Evolutionary conservation across 2,329 filamentous ascomycete species (phyloP).

Genomic region (Coniochaeta prunicola): DNA sequence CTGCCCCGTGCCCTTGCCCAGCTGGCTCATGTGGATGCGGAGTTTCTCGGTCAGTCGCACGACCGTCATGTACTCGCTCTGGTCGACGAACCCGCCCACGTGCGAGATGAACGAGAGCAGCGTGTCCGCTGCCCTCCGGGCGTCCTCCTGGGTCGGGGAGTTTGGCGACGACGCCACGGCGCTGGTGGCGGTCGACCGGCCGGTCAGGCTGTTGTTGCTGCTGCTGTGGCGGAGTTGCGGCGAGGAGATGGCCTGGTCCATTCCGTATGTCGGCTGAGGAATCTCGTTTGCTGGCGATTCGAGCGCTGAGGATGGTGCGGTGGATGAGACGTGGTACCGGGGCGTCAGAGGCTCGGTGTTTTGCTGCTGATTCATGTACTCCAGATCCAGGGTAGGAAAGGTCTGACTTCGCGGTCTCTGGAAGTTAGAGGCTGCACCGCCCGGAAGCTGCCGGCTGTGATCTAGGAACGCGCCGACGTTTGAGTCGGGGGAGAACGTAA

Average conservation of each 20-base stretch:
- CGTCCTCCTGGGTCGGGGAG: slow-evolving; percentile 79
- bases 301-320: slow-evolving; percentile 42
- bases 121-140: slow-evolving; percentile 71
- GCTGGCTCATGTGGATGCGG: slow-evolving; percentile 45
- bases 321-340: slow-evolving; percentile 38
- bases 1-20: neutral
- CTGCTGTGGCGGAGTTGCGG: slow-evolving; percentile 41
- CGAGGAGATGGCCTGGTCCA: slow-evolving; percentile 34
- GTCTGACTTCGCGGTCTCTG: slow-evolving; percentile 82
- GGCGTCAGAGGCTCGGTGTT: slow-evolving; percentile 39
- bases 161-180: slow-evolving; percentile 32
- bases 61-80: slow-evolving; percentile 70
- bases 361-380: slow-evolving; percentile 40
- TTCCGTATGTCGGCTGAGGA: slow-evolving; percentile 27
- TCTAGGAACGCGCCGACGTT: slow-evolving; percentile 59
- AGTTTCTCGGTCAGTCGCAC: slow-evolving; percentile 82
- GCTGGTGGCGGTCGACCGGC: slow-evolving; percentile 10
- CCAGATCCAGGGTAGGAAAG: slow-evolving; percentile 66
- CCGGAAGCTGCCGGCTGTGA: slow-evolving; percentile 25
- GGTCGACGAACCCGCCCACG: slow-evolving; percentile 65
- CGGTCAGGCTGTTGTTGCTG: slow-evolving; percentile 40
- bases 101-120: slow-evolving; percentile 76
- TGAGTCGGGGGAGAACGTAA: slow-evolving; percentile 69
- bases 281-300: slow-evolving; percentile 44
- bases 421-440: slow-evolving; percentile 40